Evolutionary conservation across 441 rosid genomes (phyloP), one percentile per base, ranked within the genome.

Genomic region (Pelargonium myrrhifolium): DNA sequence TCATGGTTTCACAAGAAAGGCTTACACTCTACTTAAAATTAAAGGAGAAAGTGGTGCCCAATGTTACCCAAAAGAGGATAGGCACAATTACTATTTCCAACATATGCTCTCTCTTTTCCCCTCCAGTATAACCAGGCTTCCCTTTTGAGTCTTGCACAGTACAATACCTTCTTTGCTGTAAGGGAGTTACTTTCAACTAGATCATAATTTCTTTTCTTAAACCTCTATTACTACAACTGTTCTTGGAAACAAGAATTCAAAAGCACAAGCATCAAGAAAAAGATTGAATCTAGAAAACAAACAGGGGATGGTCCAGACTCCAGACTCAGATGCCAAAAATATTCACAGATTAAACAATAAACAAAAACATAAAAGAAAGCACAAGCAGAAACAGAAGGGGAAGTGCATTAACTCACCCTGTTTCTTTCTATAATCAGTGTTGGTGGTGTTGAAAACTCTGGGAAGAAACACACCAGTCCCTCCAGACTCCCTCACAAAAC

Each of bases 391-490:
- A 39, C 40, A 49, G 31, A 40, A 45, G 12, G 11, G n/a, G n/a
- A 11, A 1, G 28, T 24, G 51, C 51, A 45, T 11, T 45, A 62
- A 42, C 76, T 74, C 66, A 77, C 81, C 69, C 72, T 68, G 81
- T 64, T 72, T 77, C 65, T 42, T 76, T 45, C 65, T 70, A 43
- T 65, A 26, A 55, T 66, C 69, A 70, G 40, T 18, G 26, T 66
- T 47, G 6, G 53, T 14, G 1, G 39, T 22, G 55, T 55, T 71
- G 7, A 67, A 64, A 62, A 75, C 45, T 49, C 81, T 80, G 39
- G 86, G 86, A 67, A 80, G 86, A 43, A 83, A 83, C 74, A 83
- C 86, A 6, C 86, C 84, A 3, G 86, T 83, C 7, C 86, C 86
- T 20, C 82, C 78, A 20, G 81, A 80, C 62, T 83, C 84, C 59